These are phyloP conservation scores for Lasiodiplodia theobromae DNA, from an alignment of 2,329 filamentous ascomycete genomes.

Conservation along the genomic window DNA sequence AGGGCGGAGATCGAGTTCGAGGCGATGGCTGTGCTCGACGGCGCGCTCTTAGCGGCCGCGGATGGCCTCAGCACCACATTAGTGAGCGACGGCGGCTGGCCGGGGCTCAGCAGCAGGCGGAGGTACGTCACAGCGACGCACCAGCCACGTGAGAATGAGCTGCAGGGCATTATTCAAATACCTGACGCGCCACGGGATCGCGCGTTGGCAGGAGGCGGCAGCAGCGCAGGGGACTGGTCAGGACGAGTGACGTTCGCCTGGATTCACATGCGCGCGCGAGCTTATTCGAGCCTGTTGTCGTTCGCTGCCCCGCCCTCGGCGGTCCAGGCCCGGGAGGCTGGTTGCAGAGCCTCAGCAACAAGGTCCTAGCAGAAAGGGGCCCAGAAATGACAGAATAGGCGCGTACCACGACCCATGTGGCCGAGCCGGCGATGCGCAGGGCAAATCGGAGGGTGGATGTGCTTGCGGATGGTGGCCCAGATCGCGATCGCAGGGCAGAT, in stretches of 20 bases:
- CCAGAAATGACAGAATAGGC: not conserved
- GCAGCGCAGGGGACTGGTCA: not conserved
- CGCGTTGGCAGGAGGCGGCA: not conserved
- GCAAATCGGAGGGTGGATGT: slow-evolving; percentile 12
- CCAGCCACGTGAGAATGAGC: not conserved
- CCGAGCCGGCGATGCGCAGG: slow-evolving; percentile 5
- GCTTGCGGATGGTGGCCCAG: slow-evolving; percentile 1
- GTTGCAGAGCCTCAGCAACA: not conserved
- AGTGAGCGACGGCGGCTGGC: not conserved
- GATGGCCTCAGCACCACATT: not conserved
- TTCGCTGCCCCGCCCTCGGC: not conserved
- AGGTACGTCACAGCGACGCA: slow-evolving; percentile 4
- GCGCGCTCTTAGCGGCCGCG: not conserved
- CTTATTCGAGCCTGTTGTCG: slow-evolving; percentile 4
- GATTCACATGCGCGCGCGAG: slow-evolving; percentile 3
- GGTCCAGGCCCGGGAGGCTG: not conserved
- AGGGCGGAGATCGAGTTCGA: not conserved
- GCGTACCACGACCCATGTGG: slow-evolving; percentile 10
- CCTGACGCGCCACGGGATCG: not conserved
- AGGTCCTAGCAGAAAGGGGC: not conserved
- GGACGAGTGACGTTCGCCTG: not conserved
- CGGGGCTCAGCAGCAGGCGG: not conserved
- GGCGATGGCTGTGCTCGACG: not conserved
- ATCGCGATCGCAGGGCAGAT: slow-evolving; percentile 21
- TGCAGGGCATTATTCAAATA: not conserved